Evolutionary conservation across 352 stramenopile genomes (phyloP).

Genomic region (Saprolegnia parasitica): DNA sequence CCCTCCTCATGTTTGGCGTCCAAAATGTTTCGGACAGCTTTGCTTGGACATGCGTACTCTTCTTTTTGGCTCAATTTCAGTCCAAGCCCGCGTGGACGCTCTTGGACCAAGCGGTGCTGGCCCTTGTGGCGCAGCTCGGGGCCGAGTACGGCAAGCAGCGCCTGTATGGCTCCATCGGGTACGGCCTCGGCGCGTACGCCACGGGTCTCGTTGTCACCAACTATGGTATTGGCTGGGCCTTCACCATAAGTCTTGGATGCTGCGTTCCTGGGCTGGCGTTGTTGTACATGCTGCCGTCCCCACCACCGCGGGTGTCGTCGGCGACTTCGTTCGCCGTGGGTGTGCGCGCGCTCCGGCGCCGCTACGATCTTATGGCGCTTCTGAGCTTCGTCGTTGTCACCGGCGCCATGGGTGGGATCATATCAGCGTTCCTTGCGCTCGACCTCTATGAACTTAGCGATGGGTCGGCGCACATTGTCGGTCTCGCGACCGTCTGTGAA

Average conservation of each 20-base stretch:
- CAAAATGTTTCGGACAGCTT: slow-evolving; percentile 52
- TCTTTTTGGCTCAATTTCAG: slow-evolving; percentile 61
- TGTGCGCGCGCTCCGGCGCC: slow-evolving; percentile 37
- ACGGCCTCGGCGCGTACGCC: slow-evolving; percentile 57
- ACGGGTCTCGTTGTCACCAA: slow-evolving; percentile 56
- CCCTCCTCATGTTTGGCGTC: slow-evolving; percentile 53
- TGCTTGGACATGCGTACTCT: slow-evolving; percentile 43
- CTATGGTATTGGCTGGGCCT: slow-evolving; percentile 65
- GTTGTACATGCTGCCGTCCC: slow-evolving; percentile 52
- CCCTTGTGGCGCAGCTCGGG: slow-evolving; percentile 57
- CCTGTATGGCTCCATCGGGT: slow-evolving; percentile 70
- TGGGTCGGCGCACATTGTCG: slow-evolving; percentile 66
- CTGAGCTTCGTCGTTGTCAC: slow-evolving; percentile 73
- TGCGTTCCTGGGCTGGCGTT: slow-evolving; percentile 53
- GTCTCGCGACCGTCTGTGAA: slow-evolving; percentile 75
- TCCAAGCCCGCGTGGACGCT: slow-evolving; percentile 52
- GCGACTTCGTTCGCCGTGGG: slow-evolving; percentile 43
- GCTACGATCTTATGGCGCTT: slow-evolving; percentile 61
- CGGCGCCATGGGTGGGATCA: slow-evolving; percentile 73
- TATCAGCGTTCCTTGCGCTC: slow-evolving; percentile 79
- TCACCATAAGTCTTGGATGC: slow-evolving; percentile 59
- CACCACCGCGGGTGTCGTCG: slow-evolving; percentile 30
- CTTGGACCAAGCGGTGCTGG: slow-evolving; percentile 64
- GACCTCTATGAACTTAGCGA: slow-evolving; percentile 78
- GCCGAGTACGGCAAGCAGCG: slow-evolving; percentile 82